Base-by-base conservation (phyloP, 2,329 filamentous ascomycete species). In the Dactylellina drechsleri region DNA sequence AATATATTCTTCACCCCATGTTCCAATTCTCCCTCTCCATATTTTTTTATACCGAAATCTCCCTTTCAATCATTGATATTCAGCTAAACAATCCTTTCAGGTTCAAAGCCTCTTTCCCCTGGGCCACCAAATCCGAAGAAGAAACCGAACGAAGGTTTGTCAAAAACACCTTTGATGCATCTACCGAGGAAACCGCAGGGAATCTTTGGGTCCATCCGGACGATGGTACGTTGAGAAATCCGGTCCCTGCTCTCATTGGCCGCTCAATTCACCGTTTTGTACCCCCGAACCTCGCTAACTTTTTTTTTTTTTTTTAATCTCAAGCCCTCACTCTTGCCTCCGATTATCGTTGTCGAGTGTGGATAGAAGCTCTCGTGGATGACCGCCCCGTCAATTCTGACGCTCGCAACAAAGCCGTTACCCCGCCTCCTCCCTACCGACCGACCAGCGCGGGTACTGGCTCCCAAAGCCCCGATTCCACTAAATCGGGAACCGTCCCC, bases 161-260 rank as follows among this genome's bases (percentile, higher is more conserved):
- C 83, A 97, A 97, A 84, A 88, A 87, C 5, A 66, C 77, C 53
- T 89, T 95, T 28, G 83, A 90, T 31, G 96, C 93, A 8, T 96
- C 93, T 79, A 86, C 86, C 67, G 93, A 98, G 26, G 75, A 77
- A 62, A 93, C 95, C 31, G 95, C 95, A 26, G 95, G 95, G 53
- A 99, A 97, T 82, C 89, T 99, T 61, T 99, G 95, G 95, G 93
- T 98, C 59, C 89, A 92, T 54, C 93, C 94, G 4, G 86, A 90
- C 77, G 84, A 87, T 81, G 88, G 88, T 90, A 84, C 79, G 83
- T 66, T 41, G 41, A 49, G 23, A 23, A 23, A 53, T 58, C 20
- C 60, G 47, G 28, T 50, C 47, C 20, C 65, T 58, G 13, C 15
- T 50, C 16, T n/a, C 23, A 23, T 4, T 4, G 23, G 23, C 4